These are phyloP conservation scores for Metschnikowia cubensis DNA, from an alignment of 805 yeast species.

Conservation along the genomic window DNA sequence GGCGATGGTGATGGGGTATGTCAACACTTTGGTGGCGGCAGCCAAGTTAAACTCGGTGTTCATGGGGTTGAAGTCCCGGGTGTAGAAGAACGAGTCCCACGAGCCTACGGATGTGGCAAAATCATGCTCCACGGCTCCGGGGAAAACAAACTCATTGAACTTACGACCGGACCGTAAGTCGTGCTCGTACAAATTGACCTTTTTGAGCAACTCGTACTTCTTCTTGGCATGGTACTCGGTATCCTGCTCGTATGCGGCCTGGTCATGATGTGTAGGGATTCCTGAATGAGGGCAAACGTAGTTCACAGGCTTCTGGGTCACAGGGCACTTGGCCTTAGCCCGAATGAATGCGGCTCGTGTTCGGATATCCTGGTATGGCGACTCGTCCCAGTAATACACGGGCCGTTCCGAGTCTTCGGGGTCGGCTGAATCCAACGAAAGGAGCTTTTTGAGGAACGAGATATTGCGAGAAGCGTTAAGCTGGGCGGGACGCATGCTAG, in stretches of 20 bases:
- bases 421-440: constrained; percentile 32
- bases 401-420: constrained; percentile 26
- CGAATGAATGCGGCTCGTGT: constrained; percentile 89
- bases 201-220: constrained; percentile 69
- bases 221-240: constrained; percentile 62
- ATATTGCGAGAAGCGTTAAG: constrained; percentile 10
- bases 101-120: constrained; percentile 68
- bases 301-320: constrained; percentile 72
- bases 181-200: constrained; percentile 90
- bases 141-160: constrained; percentile 95
- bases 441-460: constrained; percentile 37
- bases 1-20: constrained; percentile 89
- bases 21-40: constrained; percentile 88
- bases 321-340: constrained; percentile 87
- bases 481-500: neutral
- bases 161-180: constrained; percentile 91
- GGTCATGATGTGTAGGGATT: constrained; percentile 91
- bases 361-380: constrained; percentile 83
- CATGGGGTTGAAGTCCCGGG: constrained; percentile 91
- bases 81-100: constrained; percentile 94
- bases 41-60: constrained; percentile 95
- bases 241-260: constrained; percentile 86
- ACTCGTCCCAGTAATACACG: constrained; percentile 78
- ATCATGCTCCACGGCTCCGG: constrained; percentile 72
- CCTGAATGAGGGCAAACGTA: constrained; percentile 93